phyloP scores from a whole-genome alignment of 805 yeast species.

The Kluyveromyces siamensis region DNA sequence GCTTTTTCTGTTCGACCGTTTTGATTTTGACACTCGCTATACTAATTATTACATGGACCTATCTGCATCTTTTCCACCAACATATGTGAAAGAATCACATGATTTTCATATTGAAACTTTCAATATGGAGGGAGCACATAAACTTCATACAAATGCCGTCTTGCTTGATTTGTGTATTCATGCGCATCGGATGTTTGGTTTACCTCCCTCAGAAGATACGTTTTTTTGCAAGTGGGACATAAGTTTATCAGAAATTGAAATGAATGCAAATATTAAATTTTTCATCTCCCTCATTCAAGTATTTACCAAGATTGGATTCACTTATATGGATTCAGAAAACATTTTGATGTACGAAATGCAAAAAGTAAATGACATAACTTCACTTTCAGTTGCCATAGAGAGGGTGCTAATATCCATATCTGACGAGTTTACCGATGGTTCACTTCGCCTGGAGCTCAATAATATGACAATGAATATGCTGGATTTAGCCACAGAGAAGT shows the following conservation, averaged over 20 bases:
- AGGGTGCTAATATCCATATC: slow-evolving; percentile 34
- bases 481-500: slow-evolving; percentile 63
- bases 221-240: slow-evolving; percentile 90
- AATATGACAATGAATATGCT: slow-evolving; percentile 37
- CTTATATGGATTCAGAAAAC: slow-evolving; percentile 71
- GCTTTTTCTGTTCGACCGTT: slow-evolving; percentile 50
- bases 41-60: slow-evolving; percentile 91
- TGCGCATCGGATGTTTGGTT: slow-evolving; percentile 89
- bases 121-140: slow-evolving; percentile 2
- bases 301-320: slow-evolving; percentile 43
- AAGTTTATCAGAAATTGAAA: slow-evolving; percentile 46
- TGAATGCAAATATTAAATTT: slow-evolving; percentile 43
- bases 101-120: slow-evolving; percentile 11
- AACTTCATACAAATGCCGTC: slow-evolving; percentile 12
- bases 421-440: slow-evolving; percentile 23
- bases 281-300: slow-evolving; percentile 36
- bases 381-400: slow-evolving; percentile 49
- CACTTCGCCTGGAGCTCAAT: slow-evolving; percentile 16
- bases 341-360: slow-evolving; percentile 50
- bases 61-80: slow-evolving; percentile 62
- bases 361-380: slow-evolving; percentile 58
- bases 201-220: slow-evolving; percentile 83
- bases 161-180: slow-evolving; percentile 49
- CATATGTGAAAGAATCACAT: slow-evolving; percentile 27
- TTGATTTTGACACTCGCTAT: slow-evolving; percentile 76